Base-by-base conservation (phyloP, 2,329 filamentous ascomycete genomes). In the Plectosphaerella cucumerina region DNA sequence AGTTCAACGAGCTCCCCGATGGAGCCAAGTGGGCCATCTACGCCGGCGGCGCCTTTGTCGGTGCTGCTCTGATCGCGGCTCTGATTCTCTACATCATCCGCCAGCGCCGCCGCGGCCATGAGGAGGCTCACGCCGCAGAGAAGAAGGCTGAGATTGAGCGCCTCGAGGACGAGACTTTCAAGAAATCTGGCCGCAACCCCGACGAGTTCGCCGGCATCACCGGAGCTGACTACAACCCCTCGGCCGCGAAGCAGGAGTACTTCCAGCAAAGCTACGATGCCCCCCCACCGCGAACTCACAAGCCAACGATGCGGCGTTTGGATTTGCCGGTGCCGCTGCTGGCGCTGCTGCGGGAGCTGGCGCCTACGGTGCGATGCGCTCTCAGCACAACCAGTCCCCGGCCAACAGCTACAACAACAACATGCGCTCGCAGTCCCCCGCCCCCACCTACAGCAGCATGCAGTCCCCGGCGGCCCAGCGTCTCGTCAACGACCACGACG, bases 21-120 rank as follows among this genome's bases (percentile, higher is more conserved):
- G 65, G 64, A 8, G 68, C 77, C 56, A 84, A 80, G 66, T 70
- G 72, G 2, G 81, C 71, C 48, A 65, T 86, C 43, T 84, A 81
- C 56, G 75, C 71, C 3, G 69, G 68, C 12, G 72, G 69, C 2
- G 75, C 67, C n/a, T 72, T 67, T 33, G 71, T 74, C 1, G 78
- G 63, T 6, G 74, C 69, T 21, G 53, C 75, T 6, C 59, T 77
- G 0, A 22, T 78, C 15, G 66, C 62, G 23, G 65, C 67, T 0
- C 67, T 74, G 6, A 60, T 75, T 18, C 76, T 79, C 61, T 81
- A 78, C 69, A 83, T 77, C 66, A 67, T 81, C 60, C 72, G 72
- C 41, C 79, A 84, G 63, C 75, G 81, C 35, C 72, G 75, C 41
- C 67, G 67, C 0, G 82, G 82, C 12, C 70, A 71, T 18, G 61